These are phyloP conservation scores for Dictyostelium brefeldianum DNA, from an alignment of 78 protist species.

Conservation along the genomic window DNA sequence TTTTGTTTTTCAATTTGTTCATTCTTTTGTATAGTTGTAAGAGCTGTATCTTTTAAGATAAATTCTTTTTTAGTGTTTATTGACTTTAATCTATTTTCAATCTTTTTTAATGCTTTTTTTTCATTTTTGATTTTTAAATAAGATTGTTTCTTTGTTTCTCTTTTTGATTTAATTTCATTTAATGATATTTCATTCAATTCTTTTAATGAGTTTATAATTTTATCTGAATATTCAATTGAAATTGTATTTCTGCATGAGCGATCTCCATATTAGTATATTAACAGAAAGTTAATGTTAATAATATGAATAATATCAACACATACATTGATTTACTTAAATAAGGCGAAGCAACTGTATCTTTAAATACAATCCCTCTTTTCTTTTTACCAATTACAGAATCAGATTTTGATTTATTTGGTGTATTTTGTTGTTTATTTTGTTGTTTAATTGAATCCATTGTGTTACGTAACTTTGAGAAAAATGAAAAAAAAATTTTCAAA, in stretches of 20 bases:
- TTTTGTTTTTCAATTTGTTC: background rate
- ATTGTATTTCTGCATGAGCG: slow-evolving; percentile 12
- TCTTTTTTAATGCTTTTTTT: background rate
- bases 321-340: background rate
- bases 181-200: background rate
- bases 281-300: no score
- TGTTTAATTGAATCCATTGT: no score
- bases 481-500: no score
- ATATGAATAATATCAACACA: no score
- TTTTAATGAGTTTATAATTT: background rate
- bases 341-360: slow-evolving; percentile 34
- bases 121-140: background rate
- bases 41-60: background rate
- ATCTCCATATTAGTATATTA: background rate
- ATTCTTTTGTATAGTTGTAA: background rate
- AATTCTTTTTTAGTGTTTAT: background rate
- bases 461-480: no score
- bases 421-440: background rate
- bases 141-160: background rate
- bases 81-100: background rate
- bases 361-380: slow-evolving; percentile 11
- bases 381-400: background rate
- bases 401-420: background rate
- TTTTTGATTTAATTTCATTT: background rate
- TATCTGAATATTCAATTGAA: slow-evolving; percentile 14